Evolutionary conservation across 495 filamentous ascomycete species (phyloP), one percentile per base, ranked within the genome.

Genomic region (Astrocystis sublimbata): DNA sequence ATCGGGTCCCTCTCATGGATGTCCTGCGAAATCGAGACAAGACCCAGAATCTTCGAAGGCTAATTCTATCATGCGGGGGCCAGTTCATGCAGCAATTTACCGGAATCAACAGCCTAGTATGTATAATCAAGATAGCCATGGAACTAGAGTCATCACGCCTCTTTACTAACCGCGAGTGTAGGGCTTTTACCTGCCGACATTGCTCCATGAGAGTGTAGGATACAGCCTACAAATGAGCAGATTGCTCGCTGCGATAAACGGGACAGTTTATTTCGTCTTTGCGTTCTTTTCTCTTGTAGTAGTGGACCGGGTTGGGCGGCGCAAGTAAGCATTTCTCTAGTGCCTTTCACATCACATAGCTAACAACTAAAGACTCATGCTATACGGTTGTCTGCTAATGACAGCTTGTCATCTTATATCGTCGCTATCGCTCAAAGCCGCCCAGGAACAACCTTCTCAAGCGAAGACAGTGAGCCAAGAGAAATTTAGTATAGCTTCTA

Each of bases 61-160:
- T 75, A n/a, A 56, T 75, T 26, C 38, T 75, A 3, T 68, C 69
- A 19, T 70, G 69, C 30, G 71, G 71, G 3, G 63, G 69, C 1
- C 71, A 73, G 40, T 67, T 72, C 26, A 73, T 73, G 71, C 71
- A 73, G 26, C 71, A 73, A 26, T 71, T 71, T 21, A 65, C 63
- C 19, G 58, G 70, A 30, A 64, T 70, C 1, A 70, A 70, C 13
- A 64, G 63, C 19, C 30, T 70, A 28, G 54, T 57, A 57, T 7
- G 38, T 21, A 33, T 61, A 63, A 63, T 41, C 15, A 24, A 12
- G 2, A 51, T 19, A 7, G 17, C 23, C 26, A 13, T 28, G 36
- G 26, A n/a, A 21, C 19, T 3, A 30, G 23, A 15, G 26, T 36
- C 3, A 23, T 19, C 13, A n/a, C 21, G 10, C 24, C 17, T 17